A percentile compares a stretch with the other conserved stretches of the same genome.
Conservation (phyloP, 306 rosid species). For the Castanea sativa region DNA sequence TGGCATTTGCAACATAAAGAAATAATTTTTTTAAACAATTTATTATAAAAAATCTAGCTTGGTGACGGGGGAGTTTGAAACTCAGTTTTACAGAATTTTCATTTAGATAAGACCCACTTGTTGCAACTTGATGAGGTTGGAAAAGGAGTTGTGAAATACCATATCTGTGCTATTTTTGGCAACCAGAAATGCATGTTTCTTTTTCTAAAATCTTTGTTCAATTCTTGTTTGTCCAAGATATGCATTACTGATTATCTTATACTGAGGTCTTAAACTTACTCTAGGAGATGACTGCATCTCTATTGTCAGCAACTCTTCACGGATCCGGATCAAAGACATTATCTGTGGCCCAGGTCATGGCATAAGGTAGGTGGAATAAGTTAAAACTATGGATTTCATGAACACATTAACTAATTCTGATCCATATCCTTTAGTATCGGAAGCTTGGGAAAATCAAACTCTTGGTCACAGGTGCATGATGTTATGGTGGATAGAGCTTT, state of each 20-base stretch:
- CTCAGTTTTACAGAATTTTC: background rate
- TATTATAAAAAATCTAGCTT: background rate
- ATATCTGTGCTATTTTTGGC: background rate
- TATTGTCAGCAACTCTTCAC: conserved; percentile 75
- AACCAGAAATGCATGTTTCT: background rate
- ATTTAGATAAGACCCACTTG: background rate
- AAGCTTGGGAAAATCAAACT: conserved; percentile 81
- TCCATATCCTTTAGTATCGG: conserved; percentile 68
- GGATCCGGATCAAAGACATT: conserved; percentile 57
- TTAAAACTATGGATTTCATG: background rate
- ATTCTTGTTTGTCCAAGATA: background rate
- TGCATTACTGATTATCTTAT: background rate
- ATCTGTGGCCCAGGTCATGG: conserved; percentile 95
- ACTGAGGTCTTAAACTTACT: conserved; percentile 12
- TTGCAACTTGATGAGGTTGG: background rate
- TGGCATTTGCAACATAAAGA: background rate
- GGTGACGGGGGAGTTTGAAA: background rate
- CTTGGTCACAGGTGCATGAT: conserved; percentile 57
- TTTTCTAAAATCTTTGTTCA: background rate
- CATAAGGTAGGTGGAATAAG: conserved; percentile 59
- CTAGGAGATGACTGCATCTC: conserved; percentile 96
- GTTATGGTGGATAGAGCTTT: conserved; percentile 64
- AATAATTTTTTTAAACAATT: background rate
- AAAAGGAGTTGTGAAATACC: background rate
- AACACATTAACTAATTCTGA: conserved; percentile 12